Percentiles rank a stretch among this genome's conserved stretches.
Evolutionary conservation across 345 rosid species (phyloP).

Genomic region (Linum tenue): DNA sequence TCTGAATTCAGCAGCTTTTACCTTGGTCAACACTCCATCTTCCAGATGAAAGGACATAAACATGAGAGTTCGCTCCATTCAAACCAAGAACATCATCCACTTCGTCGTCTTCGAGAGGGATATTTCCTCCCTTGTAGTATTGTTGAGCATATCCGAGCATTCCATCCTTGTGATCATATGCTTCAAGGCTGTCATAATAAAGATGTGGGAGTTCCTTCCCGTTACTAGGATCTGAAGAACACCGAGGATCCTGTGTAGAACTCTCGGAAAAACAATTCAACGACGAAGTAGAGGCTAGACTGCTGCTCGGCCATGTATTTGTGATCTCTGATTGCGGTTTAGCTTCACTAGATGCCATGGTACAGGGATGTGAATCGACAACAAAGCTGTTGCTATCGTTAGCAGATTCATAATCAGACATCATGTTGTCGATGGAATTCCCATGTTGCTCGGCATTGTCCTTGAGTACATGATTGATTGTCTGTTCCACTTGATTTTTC

Average conservation of each 20-base stretch:
- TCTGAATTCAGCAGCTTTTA: conserved; percentile 9
- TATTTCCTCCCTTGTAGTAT: too few relatives aligned
- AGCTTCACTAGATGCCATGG: conserved; percentile 16
- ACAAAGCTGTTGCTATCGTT: conserved; percentile 39
- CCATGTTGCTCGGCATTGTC: conserved; percentile 8
- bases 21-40: conserved; percentile 61
- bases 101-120: conserved; percentile 28
- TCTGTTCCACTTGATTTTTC: conserved; percentile 14
- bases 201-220: conserved; percentile 2
- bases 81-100: conserved; percentile 31
- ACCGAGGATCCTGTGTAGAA: conserved; percentile 5
- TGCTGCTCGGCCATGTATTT: conserved; percentile 5
- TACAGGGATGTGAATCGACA: conserved; percentile 23
- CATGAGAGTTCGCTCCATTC: conserved; percentile 26
- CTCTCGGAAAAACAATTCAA: conserved; percentile 14
- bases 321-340: conserved; percentile 15
- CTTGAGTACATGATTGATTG: conserved; percentile 2
- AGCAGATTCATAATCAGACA: conserved; percentile 29
- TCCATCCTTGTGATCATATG: conserved; percentile 5
- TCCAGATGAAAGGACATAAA: conserved; percentile 56
- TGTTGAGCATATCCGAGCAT: too few relatives aligned
- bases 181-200: conserved; percentile 28
- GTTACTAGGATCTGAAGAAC: conserved; percentile 7
- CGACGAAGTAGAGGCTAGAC: conserved; percentile 19
- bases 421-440: conserved; percentile 8